Percentiles rank a stretch among this genome's conserved stretches.
phyloP scores from a whole-genome alignment of 768 basidiomycete species.

The Tricholoma furcatifolium region DNA sequence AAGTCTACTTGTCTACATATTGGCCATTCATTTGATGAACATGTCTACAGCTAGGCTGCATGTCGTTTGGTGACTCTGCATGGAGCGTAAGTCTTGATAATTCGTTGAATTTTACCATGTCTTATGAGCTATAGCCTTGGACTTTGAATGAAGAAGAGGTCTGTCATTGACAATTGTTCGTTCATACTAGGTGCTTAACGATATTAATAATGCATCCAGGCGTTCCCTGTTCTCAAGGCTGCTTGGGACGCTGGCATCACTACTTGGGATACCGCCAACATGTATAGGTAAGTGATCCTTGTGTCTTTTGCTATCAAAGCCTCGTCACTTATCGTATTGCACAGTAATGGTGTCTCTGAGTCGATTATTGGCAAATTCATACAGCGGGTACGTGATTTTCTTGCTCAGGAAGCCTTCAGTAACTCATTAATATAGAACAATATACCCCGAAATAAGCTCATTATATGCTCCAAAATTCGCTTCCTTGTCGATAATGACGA shows the following conservation, averaged over 20 bases:
- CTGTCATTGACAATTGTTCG: background rate
- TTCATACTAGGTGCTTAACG: no score
- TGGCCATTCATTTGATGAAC: background rate
- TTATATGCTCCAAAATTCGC: constrained; percentile 5
- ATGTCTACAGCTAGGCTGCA: background rate
- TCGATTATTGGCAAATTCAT: background rate
- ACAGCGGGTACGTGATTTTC: background rate
- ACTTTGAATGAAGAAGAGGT: background rate
- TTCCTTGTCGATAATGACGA: constrained; percentile 6
- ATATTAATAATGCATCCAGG: background rate
- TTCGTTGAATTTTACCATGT: background rate
- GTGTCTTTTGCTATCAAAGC: background rate
- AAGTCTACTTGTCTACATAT: background rate
- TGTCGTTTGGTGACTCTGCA: background rate
- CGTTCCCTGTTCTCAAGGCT: background rate
- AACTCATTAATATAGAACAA: constrained; percentile 9
- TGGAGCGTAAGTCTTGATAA: background rate
- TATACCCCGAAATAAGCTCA: constrained; percentile 4
- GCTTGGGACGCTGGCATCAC: constrained; percentile 5
- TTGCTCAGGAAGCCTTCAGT: no score
- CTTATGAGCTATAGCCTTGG: background rate
- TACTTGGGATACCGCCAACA: constrained; percentile 3
- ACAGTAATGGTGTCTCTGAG: background rate
- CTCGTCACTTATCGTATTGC: background rate
- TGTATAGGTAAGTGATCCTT: background rate